A percentile compares a stretch with the other conserved stretches of the same genome.
Conservation (phyloP, 352 stramenopile genomes). For the Pythium oligandrum region DNA sequence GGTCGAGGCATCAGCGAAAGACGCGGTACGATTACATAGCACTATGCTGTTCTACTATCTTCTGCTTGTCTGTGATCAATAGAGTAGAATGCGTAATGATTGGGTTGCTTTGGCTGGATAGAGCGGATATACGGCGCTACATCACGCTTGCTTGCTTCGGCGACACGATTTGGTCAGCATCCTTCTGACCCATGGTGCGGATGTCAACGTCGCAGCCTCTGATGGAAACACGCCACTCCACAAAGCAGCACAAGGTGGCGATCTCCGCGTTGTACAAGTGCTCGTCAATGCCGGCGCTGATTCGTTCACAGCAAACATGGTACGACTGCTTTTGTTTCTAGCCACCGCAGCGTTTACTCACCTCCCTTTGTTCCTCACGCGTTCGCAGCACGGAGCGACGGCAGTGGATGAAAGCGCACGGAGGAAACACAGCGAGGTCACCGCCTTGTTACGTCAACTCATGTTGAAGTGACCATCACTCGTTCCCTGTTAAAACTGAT, state of each 20-base stretch:
- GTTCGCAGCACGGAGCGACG: not conserved
- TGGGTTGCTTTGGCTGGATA: not conserved
- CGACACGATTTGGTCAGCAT: not conserved
- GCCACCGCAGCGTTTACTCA: not conserved
- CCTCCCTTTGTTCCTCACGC: not conserved
- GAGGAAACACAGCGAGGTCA: slow-evolving; percentile 14
- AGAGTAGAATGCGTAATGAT: not conserved
- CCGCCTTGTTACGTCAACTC: slow-evolving; percentile 9
- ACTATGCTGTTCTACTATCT: no score
- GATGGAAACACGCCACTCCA: slow-evolving; percentile 18
- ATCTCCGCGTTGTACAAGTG: slow-evolving; percentile 1
- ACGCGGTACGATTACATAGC: not conserved
- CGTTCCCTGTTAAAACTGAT: slow-evolving; percentile 15
- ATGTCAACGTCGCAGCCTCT: not conserved
- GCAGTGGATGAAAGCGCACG: not conserved
- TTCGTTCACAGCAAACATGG: slow-evolving; percentile 1
- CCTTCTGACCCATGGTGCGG: slow-evolving; percentile 6
- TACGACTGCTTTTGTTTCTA: not conserved
- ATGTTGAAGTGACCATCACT: slow-evolving; percentile 14
- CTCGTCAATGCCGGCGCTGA: slow-evolving; percentile 6
- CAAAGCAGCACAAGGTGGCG: slow-evolving; percentile 16
- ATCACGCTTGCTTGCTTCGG: slow-evolving; percentile 13
- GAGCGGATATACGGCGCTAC: slow-evolving; percentile 18
- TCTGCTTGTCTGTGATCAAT: no score
- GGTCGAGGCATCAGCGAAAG: slow-evolving; percentile 3